phyloP scores from a whole-genome alignment of 257 asterid species.

The Echites panduratus region DNA sequence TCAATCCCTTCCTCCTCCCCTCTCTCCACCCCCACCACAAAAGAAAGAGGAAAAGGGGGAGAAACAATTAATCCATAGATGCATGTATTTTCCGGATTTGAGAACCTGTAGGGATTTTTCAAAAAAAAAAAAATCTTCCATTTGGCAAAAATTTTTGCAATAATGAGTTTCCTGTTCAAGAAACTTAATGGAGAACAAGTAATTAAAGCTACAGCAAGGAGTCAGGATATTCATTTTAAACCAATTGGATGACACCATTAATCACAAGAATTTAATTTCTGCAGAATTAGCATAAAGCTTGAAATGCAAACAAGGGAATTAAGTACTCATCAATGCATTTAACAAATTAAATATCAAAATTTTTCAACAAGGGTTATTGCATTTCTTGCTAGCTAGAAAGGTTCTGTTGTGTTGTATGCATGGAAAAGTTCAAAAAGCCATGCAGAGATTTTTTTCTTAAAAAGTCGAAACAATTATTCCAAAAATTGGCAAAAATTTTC shows the following conservation, averaged over 20 bases:
- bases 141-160: not conserved
- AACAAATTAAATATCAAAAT: too few relatives aligned
- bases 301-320: constrained; percentile 3
- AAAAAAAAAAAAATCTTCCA: not conserved
- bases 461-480: not conserved
- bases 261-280: not conserved
- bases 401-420: not conserved
- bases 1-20: not conserved
- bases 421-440: not conserved
- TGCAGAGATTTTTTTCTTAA: not conserved
- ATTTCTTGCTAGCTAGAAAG: too few relatives aligned
- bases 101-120: not conserved
- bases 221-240: not conserved
- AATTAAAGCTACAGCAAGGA: not conserved
- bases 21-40: not conserved
- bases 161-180: too few relatives aligned
- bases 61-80: not conserved
- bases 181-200: too few relatives aligned
- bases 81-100: not conserved
- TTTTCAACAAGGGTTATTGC: too few relatives aligned
- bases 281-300: not conserved
- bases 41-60: not conserved
- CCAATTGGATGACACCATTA: not conserved
- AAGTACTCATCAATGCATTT: not conserved
- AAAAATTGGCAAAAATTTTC: not conserved